Evolutionary conservation across 2,329 filamentous ascomycete genomes (phyloP).

Genomic region (Ophiostoma angusticollis): DNA sequence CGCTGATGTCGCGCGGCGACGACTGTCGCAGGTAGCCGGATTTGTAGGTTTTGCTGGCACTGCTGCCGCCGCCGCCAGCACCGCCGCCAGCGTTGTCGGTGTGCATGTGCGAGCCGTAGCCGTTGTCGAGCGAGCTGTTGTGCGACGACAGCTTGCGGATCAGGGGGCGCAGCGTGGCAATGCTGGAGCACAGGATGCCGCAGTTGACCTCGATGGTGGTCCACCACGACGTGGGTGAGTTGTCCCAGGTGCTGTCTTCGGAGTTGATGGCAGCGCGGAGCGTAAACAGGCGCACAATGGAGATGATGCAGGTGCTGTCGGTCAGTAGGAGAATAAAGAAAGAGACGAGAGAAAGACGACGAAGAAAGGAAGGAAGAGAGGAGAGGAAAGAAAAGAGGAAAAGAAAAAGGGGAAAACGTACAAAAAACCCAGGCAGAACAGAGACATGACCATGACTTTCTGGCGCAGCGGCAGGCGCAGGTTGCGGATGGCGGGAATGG

Average conservation of each 20-base stretch:
- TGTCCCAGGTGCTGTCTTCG: slow-evolving; percentile 20
- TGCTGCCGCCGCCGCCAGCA: too few relatives aligned
- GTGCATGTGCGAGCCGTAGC: background rate
- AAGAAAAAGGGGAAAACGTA: slow-evolving; percentile 20
- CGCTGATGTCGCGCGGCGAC: too few relatives aligned
- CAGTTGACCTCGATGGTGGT: slow-evolving; percentile 86
- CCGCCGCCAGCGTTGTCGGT: background rate
- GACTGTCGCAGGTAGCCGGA: background rate
- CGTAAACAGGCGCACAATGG: slow-evolving; percentile 33
- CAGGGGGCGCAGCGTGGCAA: slow-evolving; percentile 79
- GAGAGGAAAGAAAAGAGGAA: slow-evolving; percentile 12
- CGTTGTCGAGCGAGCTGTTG: background rate
- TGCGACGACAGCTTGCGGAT: slow-evolving; percentile 28
- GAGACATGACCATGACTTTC: slow-evolving; percentile 74
- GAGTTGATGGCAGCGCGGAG: slow-evolving; percentile 49
- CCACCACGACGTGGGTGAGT: slow-evolving; percentile 43
- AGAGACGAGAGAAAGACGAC: slow-evolving; percentile 13
- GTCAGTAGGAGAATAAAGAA: slow-evolving; percentile 18
- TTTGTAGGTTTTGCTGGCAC: too few relatives aligned
- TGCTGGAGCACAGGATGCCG: slow-evolving; percentile 78
- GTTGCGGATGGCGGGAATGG: slow-evolving; percentile 73
- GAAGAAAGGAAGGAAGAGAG: background rate
- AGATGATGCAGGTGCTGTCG: slow-evolving; percentile 60
- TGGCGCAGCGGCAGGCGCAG: slow-evolving; percentile 76
- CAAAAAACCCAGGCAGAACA: slow-evolving; percentile 73